These are phyloP conservation scores for Aspergillus affinis DNA, from an alignment of 495 filamentous ascomycete genomes.

Conservation along the genomic window DNA sequence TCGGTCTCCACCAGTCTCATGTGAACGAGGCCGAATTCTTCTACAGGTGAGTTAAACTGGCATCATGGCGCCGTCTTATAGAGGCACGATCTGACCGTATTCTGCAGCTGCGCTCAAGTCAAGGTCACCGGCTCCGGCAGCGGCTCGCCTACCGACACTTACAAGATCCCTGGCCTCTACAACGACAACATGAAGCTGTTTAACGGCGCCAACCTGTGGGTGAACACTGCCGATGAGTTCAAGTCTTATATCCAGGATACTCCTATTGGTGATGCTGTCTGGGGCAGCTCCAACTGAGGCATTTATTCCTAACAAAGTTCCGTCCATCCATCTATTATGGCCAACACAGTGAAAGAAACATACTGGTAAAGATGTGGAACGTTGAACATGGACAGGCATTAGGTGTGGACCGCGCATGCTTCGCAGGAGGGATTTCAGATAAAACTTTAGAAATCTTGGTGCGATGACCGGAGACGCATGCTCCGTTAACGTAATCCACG, in stretches of 20 bases:
- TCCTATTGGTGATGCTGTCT: conserved; percentile 19
- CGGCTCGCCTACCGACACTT: conserved; percentile 42
- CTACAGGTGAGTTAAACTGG: conserved; percentile 15
- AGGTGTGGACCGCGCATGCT: too few relatives aligned
- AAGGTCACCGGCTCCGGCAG: conserved; percentile 55
- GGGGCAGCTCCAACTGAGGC: conserved; percentile 5
- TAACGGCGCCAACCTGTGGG: conserved; percentile 22
- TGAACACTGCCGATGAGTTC: conserved; percentile 12
- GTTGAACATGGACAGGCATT: too few relatives aligned
- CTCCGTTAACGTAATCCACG: too few relatives aligned
- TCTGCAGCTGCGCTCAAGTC: conserved; percentile 54
- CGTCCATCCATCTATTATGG: too few relatives aligned
- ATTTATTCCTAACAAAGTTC: too few relatives aligned
- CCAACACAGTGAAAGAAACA: too few relatives aligned
- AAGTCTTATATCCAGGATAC: conserved; percentile 16
- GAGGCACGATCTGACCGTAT: neutral
- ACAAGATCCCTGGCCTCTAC: conserved; percentile 53
- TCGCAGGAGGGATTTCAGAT: too few relatives aligned
- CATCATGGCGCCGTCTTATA: too few relatives aligned
- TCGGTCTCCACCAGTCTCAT: conserved; percentile 35
- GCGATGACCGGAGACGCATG: too few relatives aligned
- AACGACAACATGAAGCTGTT: conserved; percentile 27
- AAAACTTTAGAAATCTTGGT: too few relatives aligned
- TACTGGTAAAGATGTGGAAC: too few relatives aligned
- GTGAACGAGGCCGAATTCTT: conserved; percentile 23